These are phyloP conservation scores for Dactylonectria estremocensis DNA, from an alignment of 2,329 filamentous ascomycete genomes.

Conservation along the genomic window DNA sequence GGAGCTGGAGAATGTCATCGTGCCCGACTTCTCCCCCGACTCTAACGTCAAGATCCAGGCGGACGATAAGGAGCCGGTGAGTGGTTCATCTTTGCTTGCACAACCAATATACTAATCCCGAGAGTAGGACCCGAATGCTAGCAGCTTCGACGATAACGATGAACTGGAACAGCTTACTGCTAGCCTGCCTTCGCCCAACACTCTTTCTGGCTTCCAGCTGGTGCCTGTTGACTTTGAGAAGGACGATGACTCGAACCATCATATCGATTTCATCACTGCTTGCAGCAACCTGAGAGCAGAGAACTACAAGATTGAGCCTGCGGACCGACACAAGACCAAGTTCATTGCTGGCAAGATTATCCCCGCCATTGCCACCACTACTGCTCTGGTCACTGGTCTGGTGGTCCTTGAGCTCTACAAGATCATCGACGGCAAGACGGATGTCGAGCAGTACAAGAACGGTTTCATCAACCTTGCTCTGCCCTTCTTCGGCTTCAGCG, in stretches of 20 bases:
- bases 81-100: slow-evolving; percentile 46
- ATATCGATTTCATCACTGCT: slow-evolving; percentile 99
- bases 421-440: slow-evolving; percentile 94
- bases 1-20: slow-evolving; percentile 91
- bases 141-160: slow-evolving; percentile 78
- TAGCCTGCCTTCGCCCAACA: slow-evolving; percentile 83
- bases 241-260: slow-evolving; percentile 97
- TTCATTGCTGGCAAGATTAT: slow-evolving; percentile 99
- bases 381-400: slow-evolving; percentile 93
- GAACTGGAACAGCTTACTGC: slow-evolving; percentile 81
- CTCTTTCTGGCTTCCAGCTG: slow-evolving; percentile 89
- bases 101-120: slow-evolving; percentile 25
- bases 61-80: slow-evolving; percentile 89
- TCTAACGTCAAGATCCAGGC: slow-evolving; percentile 96
- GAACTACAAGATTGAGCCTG: slow-evolving; percentile 96
- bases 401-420: slow-evolving; percentile 96
- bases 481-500: slow-evolving; percentile 98
- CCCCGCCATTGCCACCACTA: slow-evolving; percentile 97
- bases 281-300: slow-evolving; percentile 96
- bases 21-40: slow-evolving; percentile 94
- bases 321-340: slow-evolving; percentile 98
- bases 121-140: slow-evolving; percentile 83
- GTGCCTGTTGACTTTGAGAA: slow-evolving; percentile 98
- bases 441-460: slow-evolving; percentile 99
- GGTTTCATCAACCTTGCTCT: slow-evolving; percentile 97